Evolutionary conservation across 2,329 filamentous ascomycete genomes (phyloP).

Genomic region (Alternaria postmessia): DNA sequence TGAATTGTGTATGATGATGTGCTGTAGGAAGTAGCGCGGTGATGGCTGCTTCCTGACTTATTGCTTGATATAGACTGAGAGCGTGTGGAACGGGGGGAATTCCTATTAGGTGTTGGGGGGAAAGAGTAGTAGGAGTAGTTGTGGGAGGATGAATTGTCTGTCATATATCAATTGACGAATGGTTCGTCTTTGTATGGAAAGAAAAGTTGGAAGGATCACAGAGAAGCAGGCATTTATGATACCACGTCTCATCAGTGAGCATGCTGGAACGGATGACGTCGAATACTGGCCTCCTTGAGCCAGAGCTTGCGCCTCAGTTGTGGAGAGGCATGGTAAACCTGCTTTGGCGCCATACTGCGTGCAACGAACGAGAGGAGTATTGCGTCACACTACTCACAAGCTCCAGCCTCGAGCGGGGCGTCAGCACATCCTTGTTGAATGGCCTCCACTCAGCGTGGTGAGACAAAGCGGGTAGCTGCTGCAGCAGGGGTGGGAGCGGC

Average conservation of each 20-base stretch:
- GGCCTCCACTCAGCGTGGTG: constrained; percentile 38
- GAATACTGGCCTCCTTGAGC: constrained; percentile 24
- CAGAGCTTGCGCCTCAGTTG: constrained; percentile 48
- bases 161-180: constrained; percentile 57
- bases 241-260: constrained; percentile 25
- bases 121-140: constrained; percentile 63
- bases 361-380: constrained; percentile 39
- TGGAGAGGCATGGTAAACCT: constrained; percentile 44
- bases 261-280: constrained; percentile 47
- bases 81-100: constrained; percentile 47
- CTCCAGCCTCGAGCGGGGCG: constrained; percentile 45
- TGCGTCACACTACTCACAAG: constrained; percentile 43
- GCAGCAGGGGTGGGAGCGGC: constrained; percentile 24
- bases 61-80: constrained; percentile 53
- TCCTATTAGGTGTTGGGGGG: constrained; percentile 58
- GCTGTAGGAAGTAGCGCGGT: constrained; percentile 19
- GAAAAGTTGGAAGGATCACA: constrained; percentile 6
- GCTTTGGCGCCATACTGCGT: constrained; percentile 45
- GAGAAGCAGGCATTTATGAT: constrained; percentile 43
- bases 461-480: constrained; percentile 35
- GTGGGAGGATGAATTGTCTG: constrained; percentile 56
- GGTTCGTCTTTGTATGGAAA: constrained; percentile 43
- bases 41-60: constrained; percentile 38
- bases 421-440: constrained; percentile 34
- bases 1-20: constrained; percentile 24